Evolutionary conservation across 805 yeast species (phyloP).

Genomic region (Hanseniaspora mollemarum): DNA sequence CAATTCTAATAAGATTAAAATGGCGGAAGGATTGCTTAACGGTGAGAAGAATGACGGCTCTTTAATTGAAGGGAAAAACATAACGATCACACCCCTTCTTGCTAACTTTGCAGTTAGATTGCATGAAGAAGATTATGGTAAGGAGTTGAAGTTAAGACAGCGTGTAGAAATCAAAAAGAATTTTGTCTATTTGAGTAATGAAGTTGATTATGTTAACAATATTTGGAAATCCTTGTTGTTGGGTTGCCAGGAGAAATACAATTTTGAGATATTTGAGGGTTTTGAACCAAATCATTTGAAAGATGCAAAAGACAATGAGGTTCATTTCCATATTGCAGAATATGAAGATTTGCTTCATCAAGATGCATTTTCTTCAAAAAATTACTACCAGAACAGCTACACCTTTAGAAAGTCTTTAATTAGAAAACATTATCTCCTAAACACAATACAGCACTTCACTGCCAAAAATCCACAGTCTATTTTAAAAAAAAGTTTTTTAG

Average conservation of each 20-base stretch:
- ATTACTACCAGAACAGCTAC: constrained; percentile 65
- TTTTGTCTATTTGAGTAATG: constrained; percentile 4
- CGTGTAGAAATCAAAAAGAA: too few relatives aligned
- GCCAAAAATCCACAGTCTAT: constrained; percentile 66
- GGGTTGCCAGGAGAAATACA: neutral
- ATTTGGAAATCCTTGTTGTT: constrained; percentile 2
- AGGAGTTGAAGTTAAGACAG: constrained; percentile 20
- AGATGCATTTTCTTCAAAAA: constrained; percentile 33
- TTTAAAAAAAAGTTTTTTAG: constrained; percentile 54
- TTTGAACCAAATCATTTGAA: neutral
- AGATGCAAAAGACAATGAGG: neutral
- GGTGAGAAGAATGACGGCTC: constrained; percentile 54
- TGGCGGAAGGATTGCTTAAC: constrained; percentile 24
- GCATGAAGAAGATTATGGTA: constrained; percentile 14
- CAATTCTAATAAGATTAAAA: constrained; percentile 30
- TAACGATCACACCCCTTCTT: constrained; percentile 58
- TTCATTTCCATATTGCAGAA: constrained; percentile 64
- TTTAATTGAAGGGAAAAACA: constrained; percentile 50
- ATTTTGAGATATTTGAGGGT: neutral
- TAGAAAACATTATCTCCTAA: constrained; percentile 79
- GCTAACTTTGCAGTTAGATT: constrained; percentile 50
- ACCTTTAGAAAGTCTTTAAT: constrained; percentile 83
- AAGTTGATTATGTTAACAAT: constrained; percentile 14
- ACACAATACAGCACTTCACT: constrained; percentile 61
- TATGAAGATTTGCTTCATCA: constrained; percentile 52